Evolutionary conservation across 371 early-diverging fungal species (phyloP).

Genomic region (Mucor plumbeus): DNA sequence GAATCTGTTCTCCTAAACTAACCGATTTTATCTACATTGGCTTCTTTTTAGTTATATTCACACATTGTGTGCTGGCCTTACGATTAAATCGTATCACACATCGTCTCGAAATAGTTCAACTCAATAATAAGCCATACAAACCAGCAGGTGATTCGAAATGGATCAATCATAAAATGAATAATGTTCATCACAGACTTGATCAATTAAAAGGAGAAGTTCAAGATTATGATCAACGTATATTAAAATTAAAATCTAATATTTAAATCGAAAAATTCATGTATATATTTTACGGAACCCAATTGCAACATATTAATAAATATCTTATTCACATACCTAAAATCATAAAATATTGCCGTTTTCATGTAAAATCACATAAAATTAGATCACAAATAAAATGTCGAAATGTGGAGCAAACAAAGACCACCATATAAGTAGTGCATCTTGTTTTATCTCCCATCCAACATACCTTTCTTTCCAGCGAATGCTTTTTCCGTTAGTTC

Average conservation of each 20-base stretch:
- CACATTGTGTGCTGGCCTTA: constrained; percentile 26
- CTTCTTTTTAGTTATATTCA: constrained; percentile 15
- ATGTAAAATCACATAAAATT: too few species aligned
- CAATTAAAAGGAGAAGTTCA: constrained; percentile 16
- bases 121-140: neutral
- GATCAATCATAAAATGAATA: constrained; percentile 13
- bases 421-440: too few species aligned
- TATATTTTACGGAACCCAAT: neutral
- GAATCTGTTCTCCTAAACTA: neutral
- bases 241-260: constrained; percentile 10
- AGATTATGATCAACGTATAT: constrained; percentile 20
- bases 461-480: too few species aligned
- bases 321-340: too few species aligned
- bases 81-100: constrained; percentile 21
- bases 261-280: neutral
- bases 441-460: too few species aligned
- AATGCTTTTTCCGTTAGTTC: too few species aligned
- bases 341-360: too few species aligned
- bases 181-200: constrained; percentile 17
- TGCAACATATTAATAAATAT: neutral
- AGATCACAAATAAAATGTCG: too few species aligned
- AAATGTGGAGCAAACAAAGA: too few species aligned
- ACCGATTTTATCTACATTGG: constrained; percentile 12
- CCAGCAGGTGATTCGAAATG: constrained; percentile 4
- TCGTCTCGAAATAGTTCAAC: constrained; percentile 11